These are phyloP conservation scores for Bipolaris bicolor DNA, from an alignment of 2,329 filamentous ascomycete species.

Conservation along the genomic window DNA sequence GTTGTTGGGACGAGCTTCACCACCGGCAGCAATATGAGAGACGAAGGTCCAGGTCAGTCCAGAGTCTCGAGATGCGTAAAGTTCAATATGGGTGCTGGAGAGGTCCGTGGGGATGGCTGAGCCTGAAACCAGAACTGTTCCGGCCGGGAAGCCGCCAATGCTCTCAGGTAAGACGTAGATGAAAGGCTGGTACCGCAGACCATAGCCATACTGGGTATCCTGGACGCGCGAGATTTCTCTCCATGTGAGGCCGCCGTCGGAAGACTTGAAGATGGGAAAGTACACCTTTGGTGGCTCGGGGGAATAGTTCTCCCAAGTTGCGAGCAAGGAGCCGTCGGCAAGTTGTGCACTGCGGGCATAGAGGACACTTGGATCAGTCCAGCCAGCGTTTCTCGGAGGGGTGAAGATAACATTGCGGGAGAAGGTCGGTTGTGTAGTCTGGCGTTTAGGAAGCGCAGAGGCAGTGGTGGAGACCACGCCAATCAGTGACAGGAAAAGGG, in stretches of 20 bases:
- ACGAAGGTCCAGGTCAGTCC: slow-evolving; percentile 71
- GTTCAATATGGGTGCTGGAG: slow-evolving; percentile 69
- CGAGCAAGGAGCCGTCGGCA: slow-evolving; percentile 54
- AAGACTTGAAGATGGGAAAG: slow-evolving; percentile 56
- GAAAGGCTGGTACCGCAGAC: slow-evolving; percentile 72
- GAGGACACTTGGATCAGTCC: slow-evolving; percentile 56
- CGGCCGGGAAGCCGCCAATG: slow-evolving; percentile 64
- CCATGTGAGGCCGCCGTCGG: slow-evolving; percentile 62
- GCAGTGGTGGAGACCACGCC: slow-evolving; percentile 18
- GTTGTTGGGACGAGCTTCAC: slow-evolving; percentile 67
- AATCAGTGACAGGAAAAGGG: slow-evolving; percentile 32
- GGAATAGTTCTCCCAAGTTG: slow-evolving; percentile 63
- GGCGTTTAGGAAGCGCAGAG: slow-evolving; percentile 32
- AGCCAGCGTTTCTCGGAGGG: slow-evolving; percentile 50
- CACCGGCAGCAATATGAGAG: slow-evolving; percentile 68
- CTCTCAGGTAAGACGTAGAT: slow-evolving; percentile 67
- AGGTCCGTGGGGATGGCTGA: slow-evolving; percentile 66
- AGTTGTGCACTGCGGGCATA: slow-evolving; percentile 60
- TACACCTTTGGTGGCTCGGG: slow-evolving; percentile 53
- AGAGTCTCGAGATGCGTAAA: slow-evolving; percentile 69
- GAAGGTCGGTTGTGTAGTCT: slow-evolving; percentile 34
- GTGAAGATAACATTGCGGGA: slow-evolving; percentile 50
- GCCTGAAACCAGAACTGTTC: slow-evolving; percentile 68
- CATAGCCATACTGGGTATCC: slow-evolving; percentile 70
- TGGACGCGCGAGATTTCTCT: slow-evolving; percentile 66